A percentile compares a stretch with the other conserved stretches of the same genome.
phyloP scores from a whole-genome alignment of 352 stramenopile genomes.

The Paralagenidium karlingii region DNA sequence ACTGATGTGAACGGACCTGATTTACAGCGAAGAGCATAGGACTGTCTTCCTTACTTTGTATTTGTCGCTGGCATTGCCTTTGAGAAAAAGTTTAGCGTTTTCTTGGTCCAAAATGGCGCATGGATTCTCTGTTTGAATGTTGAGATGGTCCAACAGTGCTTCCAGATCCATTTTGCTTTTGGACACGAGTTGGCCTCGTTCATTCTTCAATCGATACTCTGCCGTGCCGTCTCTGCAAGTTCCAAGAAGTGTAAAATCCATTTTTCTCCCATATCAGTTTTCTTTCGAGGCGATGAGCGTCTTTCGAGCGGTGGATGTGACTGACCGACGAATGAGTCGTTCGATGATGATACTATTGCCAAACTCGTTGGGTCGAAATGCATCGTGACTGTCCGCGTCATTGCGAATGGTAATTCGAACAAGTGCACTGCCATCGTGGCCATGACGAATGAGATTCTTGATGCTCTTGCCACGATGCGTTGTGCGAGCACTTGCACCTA shows the following conservation, averaged over 20 bases:
- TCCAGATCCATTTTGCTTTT: constrained; percentile 88
- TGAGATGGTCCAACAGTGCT: constrained; percentile 89
- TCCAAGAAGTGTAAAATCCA: background rate
- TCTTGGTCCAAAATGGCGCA: constrained; percentile 96
- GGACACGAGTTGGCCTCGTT: constrained; percentile 42
- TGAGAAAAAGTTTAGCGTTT: constrained; percentile 96
- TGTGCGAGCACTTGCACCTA: constrained; percentile 85
- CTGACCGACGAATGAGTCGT: constrained; percentile 68
- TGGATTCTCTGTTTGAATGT: constrained; percentile 94
- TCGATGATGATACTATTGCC: constrained; percentile 91
- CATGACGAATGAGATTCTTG: constrained; percentile 92
- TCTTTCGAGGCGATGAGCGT: constrained; percentile 35
- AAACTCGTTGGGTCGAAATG: constrained; percentile 85
- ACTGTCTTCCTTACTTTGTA: constrained; percentile 40
- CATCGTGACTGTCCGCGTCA: constrained; percentile 74
- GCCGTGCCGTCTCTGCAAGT: constrained; percentile 41
- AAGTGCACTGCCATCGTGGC: constrained; percentile 71
- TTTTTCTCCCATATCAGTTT: constrained; percentile 8
- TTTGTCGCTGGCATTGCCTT: constrained; percentile 90
- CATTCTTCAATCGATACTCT: constrained; percentile 62
- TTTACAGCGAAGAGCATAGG: background rate
- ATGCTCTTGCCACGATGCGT: constrained; percentile 94
- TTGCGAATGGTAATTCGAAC: constrained; percentile 92
- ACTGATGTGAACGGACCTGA: too few relatives aligned
- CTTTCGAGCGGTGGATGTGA: constrained; percentile 21